Conservation (phyloP, 1,284 basidiomycete genomes). For the Leccinum fallax region DNA sequence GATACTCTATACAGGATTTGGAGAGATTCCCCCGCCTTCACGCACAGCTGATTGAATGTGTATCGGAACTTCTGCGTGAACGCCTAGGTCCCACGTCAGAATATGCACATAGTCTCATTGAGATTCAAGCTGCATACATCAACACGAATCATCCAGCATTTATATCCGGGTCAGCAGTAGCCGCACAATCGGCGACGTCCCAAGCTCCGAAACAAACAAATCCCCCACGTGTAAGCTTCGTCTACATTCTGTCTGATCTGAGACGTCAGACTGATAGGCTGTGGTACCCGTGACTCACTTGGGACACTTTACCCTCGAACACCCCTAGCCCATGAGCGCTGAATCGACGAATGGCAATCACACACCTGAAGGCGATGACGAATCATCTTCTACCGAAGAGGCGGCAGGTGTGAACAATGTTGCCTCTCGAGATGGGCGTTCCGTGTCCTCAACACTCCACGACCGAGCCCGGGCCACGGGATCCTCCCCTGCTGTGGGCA, state of each 20-base stretch:
- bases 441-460: slow-evolving; percentile 79
- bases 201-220: slow-evolving; percentile 43
- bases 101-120: slow-evolving; percentile 94
- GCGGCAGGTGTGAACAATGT: slow-evolving; percentile 52
- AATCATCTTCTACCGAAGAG: slow-evolving; percentile 54
- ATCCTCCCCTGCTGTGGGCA: slow-evolving; percentile 29
- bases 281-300: slow-evolving; percentile 7
- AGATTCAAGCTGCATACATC: slow-evolving; percentile 99
- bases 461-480: slow-evolving; percentile 60
- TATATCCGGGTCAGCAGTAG: slow-evolving; percentile 68
- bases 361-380: slow-evolving; percentile 60
- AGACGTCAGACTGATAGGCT: slow-evolving; percentile 7
- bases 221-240: slow-evolving; percentile 54
- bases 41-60: slow-evolving; percentile 94
- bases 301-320: slow-evolving; percentile 8
- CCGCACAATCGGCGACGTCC: slow-evolving; percentile 51
- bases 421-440: slow-evolving; percentile 62
- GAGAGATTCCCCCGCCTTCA: slow-evolving; percentile 95
- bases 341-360: slow-evolving; percentile 57
- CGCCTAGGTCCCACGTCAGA: slow-evolving; percentile 95
- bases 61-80: slow-evolving; percentile 94
- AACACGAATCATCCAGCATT: slow-evolving; percentile 98
- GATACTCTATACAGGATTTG: slow-evolving; percentile 68
- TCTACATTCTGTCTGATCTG: slow-evolving; percentile 11
- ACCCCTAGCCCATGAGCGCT: slow-evolving; percentile 52